Conservation (phyloP, 2,329 filamentous ascomycete genomes). For the Alternaria sp. region DNA sequence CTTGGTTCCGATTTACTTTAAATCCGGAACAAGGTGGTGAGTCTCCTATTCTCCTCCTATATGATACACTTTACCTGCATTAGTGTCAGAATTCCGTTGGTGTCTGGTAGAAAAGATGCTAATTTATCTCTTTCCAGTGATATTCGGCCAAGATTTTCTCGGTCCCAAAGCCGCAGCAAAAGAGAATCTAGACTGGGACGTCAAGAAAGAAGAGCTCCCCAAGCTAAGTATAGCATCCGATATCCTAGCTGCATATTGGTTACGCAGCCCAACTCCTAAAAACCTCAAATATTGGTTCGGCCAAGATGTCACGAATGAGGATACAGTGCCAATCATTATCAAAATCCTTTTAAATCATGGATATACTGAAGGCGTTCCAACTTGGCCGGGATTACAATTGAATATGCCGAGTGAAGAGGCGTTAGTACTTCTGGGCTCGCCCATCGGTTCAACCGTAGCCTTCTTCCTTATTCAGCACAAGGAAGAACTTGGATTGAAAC, state of each 20-base stretch:
- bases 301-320: neutral
- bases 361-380: neutral
- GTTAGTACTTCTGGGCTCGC: neutral
- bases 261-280: neutral
- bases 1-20: neutral
- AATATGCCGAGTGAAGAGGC: neutral
- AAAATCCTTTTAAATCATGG: neutral
- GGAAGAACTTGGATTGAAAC: neutral
- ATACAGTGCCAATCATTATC: neutral
- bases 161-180: neutral
- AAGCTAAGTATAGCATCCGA: neutral
- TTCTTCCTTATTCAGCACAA: neutral
- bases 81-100: accelerated
- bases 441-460: neutral
- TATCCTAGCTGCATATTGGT: slow-evolving; percentile 1
- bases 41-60: neutral
- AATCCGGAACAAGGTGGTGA: slow-evolving; percentile 1
- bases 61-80: neutral
- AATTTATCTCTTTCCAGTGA: neutral
- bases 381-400: neutral
- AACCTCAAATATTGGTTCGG: neutral
- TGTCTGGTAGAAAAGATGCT: neutral
- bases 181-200: neutral
- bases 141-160: neutral
- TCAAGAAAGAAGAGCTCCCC: neutral